Evolutionary conservation across 306 rosid genomes (phyloP).

Genomic region (Cucumis sativus): DNA sequence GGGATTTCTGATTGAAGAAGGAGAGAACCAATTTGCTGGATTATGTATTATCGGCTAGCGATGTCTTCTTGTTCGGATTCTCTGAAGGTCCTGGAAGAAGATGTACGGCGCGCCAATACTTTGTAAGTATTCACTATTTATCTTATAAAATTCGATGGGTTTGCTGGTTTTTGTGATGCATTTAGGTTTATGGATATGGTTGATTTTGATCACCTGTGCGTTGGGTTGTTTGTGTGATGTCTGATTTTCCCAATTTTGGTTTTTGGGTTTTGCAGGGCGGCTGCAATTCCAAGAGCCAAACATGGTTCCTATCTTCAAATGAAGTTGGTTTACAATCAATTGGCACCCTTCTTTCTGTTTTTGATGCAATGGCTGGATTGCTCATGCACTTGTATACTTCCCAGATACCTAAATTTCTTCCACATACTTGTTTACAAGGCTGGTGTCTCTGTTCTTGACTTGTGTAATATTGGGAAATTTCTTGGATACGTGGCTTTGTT

Average conservation of each 20-base stretch:
- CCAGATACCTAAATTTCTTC: constrained; percentile 45
- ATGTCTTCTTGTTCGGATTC: constrained; percentile 47
- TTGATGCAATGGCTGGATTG: constrained; percentile 59
- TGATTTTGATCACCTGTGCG: neutral
- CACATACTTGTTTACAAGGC: constrained; percentile 56
- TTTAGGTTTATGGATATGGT: neutral
- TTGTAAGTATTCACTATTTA: constrained; percentile 29
- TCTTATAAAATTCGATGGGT: neutral
- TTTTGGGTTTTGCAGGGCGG: constrained; percentile 47
- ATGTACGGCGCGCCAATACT: constrained; percentile 64
- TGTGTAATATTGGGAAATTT: neutral
- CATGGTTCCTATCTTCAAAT: constrained; percentile 45
- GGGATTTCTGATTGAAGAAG: neutral
- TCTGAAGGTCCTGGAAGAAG: constrained; percentile 60
- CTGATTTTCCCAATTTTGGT: neutral
- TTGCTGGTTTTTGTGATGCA: neutral
- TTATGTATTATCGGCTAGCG: constrained; percentile 47
- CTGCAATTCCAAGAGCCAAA: constrained; percentile 49
- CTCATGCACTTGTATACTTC: constrained; percentile 43
- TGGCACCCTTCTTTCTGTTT: constrained; percentile 47
- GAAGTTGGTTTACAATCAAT: constrained; percentile 54
- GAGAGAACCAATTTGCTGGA: neutral
- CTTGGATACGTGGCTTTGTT: constrained; percentile 10
- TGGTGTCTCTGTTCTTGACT: neutral
- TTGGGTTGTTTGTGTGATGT: constrained; percentile 5